A percentile compares a stretch with the other conserved stretches of the same genome.
Conservation (phyloP, 495 filamentous ascomycete genomes). For the Wilcoxina mikolae region DNA sequence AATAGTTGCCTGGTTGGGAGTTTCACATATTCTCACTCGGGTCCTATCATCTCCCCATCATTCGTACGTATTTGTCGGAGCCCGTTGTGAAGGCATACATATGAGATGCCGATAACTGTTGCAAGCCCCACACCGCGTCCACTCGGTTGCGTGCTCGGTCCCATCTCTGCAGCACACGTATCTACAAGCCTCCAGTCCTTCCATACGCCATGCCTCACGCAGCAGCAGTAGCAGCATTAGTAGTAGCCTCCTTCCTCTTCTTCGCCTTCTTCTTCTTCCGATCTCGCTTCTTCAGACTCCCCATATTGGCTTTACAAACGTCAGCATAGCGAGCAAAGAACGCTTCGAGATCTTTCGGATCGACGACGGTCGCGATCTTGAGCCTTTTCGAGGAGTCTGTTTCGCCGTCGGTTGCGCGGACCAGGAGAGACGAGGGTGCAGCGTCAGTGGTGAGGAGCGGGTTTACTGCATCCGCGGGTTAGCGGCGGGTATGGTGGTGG, state of each 20-base stretch:
- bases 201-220: not conserved
- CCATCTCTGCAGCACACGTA: too few relatives aligned
- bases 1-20: too few relatives aligned
- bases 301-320: slow-evolving; percentile 76
- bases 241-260: slow-evolving; percentile 42
- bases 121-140: too few relatives aligned
- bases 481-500: slow-evolving; percentile 15
- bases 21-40: too few relatives aligned
- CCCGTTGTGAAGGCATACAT: too few relatives aligned
- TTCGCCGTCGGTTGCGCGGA: slow-evolving; percentile 72
- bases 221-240: slow-evolving; percentile 14
- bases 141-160: too few relatives aligned
- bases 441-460: slow-evolving; percentile 31
- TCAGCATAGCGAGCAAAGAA: slow-evolving; percentile 89
- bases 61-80: too few relatives aligned
- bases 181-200: too few relatives aligned
- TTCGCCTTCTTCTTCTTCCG: slow-evolving; percentile 70
- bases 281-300: slow-evolving; percentile 77
- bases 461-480: slow-evolving; percentile 12
- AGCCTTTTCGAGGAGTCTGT: slow-evolving; percentile 36
- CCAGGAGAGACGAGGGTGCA: slow-evolving; percentile 51
- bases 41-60: too few relatives aligned
- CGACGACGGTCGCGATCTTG: slow-evolving; percentile 74
- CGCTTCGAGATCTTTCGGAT: slow-evolving; percentile 53
- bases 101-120: too few relatives aligned